Percentiles rank a stretch among this genome's conserved stretches.
These are phyloP conservation scores for Podila minutissima DNA, from an alignment of 192 early-diverging fungal species.

Conservation along the genomic window DNA sequence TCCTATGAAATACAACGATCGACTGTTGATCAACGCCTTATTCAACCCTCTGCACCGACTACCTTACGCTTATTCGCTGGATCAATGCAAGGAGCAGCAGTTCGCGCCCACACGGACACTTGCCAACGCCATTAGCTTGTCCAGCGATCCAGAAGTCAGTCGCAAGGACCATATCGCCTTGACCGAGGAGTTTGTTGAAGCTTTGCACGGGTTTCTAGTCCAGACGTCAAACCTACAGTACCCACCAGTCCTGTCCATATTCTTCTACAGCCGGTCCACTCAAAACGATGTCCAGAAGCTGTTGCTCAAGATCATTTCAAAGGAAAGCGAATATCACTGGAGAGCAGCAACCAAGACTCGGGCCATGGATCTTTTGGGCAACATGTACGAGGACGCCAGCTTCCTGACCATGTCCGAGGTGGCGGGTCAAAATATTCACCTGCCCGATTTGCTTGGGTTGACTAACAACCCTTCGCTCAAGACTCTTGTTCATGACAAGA, in stretches of 20 bases:
- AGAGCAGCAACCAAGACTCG: constrained; percentile 3
- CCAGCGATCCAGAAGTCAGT: neutral
- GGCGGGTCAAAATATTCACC: neutral
- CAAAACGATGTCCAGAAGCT: neutral
- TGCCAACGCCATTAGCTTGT: neutral
- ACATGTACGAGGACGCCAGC: constrained; percentile 35
- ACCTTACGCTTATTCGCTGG: constrained; percentile 30
- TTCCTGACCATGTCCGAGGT: constrained; percentile 22
- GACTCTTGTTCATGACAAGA: constrained; percentile 11
- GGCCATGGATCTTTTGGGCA: constrained; percentile 21
- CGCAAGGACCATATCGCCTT: neutral
- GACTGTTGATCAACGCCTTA: constrained; percentile 26
- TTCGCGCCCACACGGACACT: neutral
- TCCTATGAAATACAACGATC: constrained; percentile 8
- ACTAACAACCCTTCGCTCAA: constrained; percentile 16
- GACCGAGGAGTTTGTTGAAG: constrained; percentile 30
- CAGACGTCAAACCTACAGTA: constrained; percentile 17
- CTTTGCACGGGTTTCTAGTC: constrained; percentile 14
- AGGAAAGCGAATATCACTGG: neutral
- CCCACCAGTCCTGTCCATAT: constrained; percentile 29
- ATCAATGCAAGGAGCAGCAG: constrained; percentile 15
- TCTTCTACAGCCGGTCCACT: constrained; percentile 20
- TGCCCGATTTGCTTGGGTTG: constrained; percentile 32
- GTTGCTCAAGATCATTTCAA: constrained; percentile 22
- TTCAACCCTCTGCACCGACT: constrained; percentile 14